These are phyloP conservation scores for Pigoraptor vietnamica DNA, from an alignment of 78 protist species.

Conservation along the genomic window DNA sequence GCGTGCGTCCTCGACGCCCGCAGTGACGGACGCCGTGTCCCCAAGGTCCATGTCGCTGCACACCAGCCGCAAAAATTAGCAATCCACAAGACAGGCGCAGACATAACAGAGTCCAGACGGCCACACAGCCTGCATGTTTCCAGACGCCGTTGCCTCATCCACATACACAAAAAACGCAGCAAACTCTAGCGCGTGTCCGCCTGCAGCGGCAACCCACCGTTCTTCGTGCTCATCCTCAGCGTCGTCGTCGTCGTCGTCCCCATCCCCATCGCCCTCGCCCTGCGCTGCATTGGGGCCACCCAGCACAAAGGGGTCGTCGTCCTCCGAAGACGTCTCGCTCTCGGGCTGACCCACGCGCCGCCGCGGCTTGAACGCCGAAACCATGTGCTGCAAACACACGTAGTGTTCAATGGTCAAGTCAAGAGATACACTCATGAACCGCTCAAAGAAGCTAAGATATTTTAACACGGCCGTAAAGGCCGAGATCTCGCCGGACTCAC, in stretches of 20 bases:
- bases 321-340: background rate
- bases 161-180: background rate
- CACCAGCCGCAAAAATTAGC: too few relatives aligned
- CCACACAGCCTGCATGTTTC: too few relatives aligned
- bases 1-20: background rate
- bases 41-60: background rate
- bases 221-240: background rate
- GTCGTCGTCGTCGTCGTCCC: background rate
- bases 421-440: too few relatives aligned
- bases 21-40: background rate
- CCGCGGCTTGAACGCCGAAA: background rate
- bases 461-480: too few relatives aligned
- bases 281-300: background rate
- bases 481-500: too few relatives aligned
- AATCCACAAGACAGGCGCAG: background rate
- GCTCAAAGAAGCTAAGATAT: too few relatives aligned
- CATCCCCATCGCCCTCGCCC: background rate
- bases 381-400: background rate
- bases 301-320: background rate
- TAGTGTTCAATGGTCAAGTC: too few relatives aligned
- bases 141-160: background rate
- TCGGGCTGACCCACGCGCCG: background rate
- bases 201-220: background rate
- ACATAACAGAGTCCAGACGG: too few relatives aligned
- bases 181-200: background rate